phyloP scores from a whole-genome alignment of 257 asterid species.

The Jacaranda mimosifolia region DNA sequence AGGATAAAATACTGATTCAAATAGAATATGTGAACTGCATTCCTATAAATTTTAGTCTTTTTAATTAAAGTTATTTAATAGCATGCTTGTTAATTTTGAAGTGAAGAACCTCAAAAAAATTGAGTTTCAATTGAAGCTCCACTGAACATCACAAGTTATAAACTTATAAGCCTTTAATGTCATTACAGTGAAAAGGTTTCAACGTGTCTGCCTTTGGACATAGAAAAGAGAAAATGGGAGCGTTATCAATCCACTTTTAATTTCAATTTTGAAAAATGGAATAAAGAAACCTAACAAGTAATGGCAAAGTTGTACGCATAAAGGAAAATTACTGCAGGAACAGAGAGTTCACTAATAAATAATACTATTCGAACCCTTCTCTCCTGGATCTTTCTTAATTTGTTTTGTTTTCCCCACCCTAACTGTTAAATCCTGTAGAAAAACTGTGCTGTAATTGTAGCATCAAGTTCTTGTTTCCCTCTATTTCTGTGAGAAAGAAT shows the following conservation, averaged over 20 bases:
- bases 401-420: neutral
- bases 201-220: neutral
- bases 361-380: neutral
- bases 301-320: neutral
- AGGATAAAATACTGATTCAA: no score
- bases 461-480: neutral
- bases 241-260: constrained; percentile 9
- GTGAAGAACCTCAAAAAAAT: no score
- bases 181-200: neutral
- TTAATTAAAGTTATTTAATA: no score
- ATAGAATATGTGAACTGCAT: no score
- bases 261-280: constrained; percentile 28
- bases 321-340: neutral
- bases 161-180: neutral
- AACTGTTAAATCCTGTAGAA: constrained; percentile 3
- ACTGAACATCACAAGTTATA: no score
- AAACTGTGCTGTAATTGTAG: neutral
- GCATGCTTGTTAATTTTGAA: no score
- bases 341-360: no score
- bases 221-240: neutral
- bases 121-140: no score
- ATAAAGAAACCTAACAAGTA: constrained; percentile 28
- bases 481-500: constrained; percentile 13
- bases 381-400: constrained; percentile 20
- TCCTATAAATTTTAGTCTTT: no score